These are phyloP conservation scores for Diophrys appendiculata DNA, from an alignment of 73 alveolate genomes.

Conservation along the genomic window DNA sequence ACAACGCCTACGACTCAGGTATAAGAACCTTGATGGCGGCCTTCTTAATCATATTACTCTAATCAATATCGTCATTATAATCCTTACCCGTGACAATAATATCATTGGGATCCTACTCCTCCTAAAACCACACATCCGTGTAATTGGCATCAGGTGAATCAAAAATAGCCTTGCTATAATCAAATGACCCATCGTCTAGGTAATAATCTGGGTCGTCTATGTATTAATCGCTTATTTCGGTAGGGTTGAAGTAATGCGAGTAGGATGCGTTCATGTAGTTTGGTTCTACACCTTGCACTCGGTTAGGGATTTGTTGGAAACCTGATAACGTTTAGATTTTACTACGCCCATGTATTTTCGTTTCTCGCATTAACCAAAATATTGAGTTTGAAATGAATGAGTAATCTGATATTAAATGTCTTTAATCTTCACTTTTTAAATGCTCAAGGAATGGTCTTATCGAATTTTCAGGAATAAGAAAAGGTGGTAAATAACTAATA, in stretches of 20 bases:
- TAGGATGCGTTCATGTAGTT: neutral
- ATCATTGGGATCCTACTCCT: too few relatives aligned
- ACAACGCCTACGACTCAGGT: too few relatives aligned
- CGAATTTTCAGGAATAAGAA: neutral
- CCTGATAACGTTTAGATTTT: neutral
- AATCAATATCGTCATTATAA: too few relatives aligned
- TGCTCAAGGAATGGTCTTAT: neutral
- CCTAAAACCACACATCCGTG: too few relatives aligned
- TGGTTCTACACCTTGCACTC: neutral
- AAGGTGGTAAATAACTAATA: neutral
- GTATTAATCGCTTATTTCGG: neutral
- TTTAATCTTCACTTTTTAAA: neutral
- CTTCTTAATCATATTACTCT: too few relatives aligned
- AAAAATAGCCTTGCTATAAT: neutral
- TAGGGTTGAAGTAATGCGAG: neutral
- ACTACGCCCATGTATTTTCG: neutral
- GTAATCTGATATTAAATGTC: neutral
- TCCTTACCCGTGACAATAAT: conserved; percentile 15
- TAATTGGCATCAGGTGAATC: too few relatives aligned
- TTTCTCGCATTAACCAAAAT: neutral
- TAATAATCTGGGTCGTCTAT: neutral
- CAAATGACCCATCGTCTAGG: neutral
- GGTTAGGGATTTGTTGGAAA: neutral
- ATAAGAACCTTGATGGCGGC: neutral
- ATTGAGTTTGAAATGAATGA: neutral